These are phyloP conservation scores for Globisporangium paroecandrum DNA, from an alignment of 352 stramenopile species.

Conservation along the genomic window DNA sequence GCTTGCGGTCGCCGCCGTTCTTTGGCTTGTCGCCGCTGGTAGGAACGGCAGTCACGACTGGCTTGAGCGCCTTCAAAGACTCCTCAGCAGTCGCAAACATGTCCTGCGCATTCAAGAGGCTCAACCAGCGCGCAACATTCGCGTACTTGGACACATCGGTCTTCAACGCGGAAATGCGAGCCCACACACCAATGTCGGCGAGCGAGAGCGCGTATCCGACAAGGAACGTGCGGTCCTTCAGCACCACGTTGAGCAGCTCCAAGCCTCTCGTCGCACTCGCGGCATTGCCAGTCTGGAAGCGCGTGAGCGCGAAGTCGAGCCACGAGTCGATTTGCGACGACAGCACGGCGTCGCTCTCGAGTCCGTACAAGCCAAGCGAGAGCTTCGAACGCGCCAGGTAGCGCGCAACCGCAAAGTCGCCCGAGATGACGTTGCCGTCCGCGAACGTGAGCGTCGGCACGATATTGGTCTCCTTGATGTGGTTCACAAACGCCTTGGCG, in stretches of 20 bases:
- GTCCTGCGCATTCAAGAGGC: conserved; percentile 52
- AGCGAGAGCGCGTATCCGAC: conserved; percentile 92
- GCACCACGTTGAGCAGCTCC: conserved; percentile 85
- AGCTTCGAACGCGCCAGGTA: conserved; percentile 50
- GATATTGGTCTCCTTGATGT: conserved; percentile 43
- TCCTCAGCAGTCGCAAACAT: conserved; percentile 52
- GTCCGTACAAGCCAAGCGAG: conserved; percentile 51
- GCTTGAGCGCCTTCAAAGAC: conserved; percentile 51
- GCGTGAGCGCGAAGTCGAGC: conserved; percentile 90
- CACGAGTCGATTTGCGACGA: conserved; percentile 88
- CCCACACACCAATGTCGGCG: conserved; percentile 95
- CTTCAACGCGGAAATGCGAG: conserved; percentile 47
- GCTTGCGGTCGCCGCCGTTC: conserved; percentile 21
- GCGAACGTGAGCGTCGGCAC: conserved; percentile 61
- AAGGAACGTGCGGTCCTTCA: conserved; percentile 92
- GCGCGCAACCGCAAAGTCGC: conserved; percentile 76
- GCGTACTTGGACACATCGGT: conserved; percentile 48
- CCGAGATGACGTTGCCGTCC: conserved; percentile 59
- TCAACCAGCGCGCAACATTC: conserved; percentile 77
- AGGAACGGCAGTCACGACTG: conserved; percentile 13
- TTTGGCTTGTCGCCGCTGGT: conserved; percentile 11
- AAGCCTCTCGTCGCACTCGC: conserved; percentile 37
- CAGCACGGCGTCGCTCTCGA: conserved; percentile 43
- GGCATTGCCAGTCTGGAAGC: conserved; percentile 34
- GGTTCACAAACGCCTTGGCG: conserved; percentile 45